These are phyloP conservation scores for Rauvolfia tetraphylla DNA, from an alignment of 257 asterid species.

Conservation along the genomic window DNA sequence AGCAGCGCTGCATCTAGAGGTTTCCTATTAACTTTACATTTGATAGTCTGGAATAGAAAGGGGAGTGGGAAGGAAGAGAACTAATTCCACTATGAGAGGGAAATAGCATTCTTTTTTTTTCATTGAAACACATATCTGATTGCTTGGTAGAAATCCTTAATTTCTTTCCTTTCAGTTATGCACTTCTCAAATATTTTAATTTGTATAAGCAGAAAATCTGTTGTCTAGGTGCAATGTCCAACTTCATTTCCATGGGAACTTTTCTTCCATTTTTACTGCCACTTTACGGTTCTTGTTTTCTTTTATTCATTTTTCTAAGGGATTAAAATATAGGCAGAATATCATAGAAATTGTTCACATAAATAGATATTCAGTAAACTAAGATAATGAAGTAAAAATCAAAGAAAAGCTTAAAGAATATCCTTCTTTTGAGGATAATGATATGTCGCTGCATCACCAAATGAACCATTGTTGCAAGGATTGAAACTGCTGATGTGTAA, in stretches of 20 bases:
- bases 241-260: not conserved
- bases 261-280: not conserved
- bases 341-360: not conserved
- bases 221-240: not conserved
- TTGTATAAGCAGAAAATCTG: not conserved
- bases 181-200: not conserved
- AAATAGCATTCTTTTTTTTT: not conserved
- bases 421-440: not conserved
- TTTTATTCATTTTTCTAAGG: not conserved
- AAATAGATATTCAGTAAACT: not conserved
- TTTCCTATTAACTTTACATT: constrained; percentile 22
- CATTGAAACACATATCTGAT: not conserved
- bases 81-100: not conserved
- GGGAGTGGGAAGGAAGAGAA: not conserved
- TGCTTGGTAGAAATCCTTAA: not conserved
- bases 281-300: not conserved
- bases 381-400: too few relatives aligned
- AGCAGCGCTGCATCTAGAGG: constrained; percentile 95
- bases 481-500: too few relatives aligned
- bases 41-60: not conserved
- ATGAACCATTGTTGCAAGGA: not conserved
- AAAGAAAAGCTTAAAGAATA: too few relatives aligned
- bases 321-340: not conserved
- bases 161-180: not conserved
- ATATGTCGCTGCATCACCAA: not conserved